Percentiles rank a stretch among this genome's conserved stretches.
Evolutionary conservation across 2,329 filamentous ascomycete genomes (phyloP).

Genomic region (Aspergillus sojae): DNA sequence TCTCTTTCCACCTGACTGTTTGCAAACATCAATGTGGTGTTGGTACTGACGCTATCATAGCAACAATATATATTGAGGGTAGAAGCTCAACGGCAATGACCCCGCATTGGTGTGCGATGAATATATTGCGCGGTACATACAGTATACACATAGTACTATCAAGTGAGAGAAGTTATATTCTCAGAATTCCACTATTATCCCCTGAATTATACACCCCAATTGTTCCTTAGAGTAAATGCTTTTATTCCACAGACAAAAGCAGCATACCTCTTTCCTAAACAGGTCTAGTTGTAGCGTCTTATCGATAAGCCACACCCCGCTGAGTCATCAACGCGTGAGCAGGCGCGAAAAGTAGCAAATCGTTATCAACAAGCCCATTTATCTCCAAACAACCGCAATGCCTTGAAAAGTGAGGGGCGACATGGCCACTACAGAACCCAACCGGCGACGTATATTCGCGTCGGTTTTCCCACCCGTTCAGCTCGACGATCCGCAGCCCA

Average conservation of each 20-base stretch:
- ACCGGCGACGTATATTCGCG: conserved; percentile 45
- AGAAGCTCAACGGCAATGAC: no score
- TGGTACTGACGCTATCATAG: no score
- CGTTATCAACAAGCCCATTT: neutral
- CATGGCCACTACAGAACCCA: conserved; percentile 27
- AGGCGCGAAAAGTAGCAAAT: neutral
- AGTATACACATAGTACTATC: no score
- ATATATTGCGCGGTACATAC: no score
- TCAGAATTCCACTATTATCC: no score
- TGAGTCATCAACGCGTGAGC: neutral
- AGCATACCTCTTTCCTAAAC: neutral
- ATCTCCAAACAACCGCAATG: neutral
- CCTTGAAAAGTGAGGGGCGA: neutral
- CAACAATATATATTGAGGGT: no score
- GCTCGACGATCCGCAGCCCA: conserved; percentile 35
- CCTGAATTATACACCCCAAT: no score
- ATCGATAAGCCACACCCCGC: neutral
- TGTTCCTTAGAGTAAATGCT: neutral
- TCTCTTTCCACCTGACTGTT: no score
- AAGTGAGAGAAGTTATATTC: no score
- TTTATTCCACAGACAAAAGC: neutral
- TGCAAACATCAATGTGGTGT: no score
- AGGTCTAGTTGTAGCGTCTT: neutral
- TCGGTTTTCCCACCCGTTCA: conserved; percentile 47
- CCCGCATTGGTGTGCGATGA: no score